Evolutionary conservation across 75 land plant genomes (phyloP), one percentile per base, ranked within the genome.

Genomic region (Cryptomeria japonica): DNA sequence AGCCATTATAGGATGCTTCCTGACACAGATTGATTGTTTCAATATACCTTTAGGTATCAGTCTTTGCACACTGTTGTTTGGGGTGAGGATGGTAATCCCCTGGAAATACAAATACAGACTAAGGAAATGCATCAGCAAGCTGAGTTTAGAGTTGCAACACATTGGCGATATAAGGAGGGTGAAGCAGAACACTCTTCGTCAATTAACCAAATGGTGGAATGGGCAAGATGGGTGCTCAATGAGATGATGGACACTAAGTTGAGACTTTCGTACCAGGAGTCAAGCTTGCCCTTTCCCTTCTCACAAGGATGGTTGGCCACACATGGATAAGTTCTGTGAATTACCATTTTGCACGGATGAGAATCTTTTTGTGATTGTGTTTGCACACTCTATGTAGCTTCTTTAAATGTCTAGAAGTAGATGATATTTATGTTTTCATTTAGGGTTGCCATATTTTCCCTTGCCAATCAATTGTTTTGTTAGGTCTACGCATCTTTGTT

Each of bases 91-190:
- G 93, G 90, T 88, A 89, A 89, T 39, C 99, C 98, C 3, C 64
- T 98, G 91, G 99, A 98, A 88, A 94, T 98, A 89, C 99, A 98
- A 83, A 97, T 98, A 19, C 88, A 98, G 49, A 98, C 99, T 4
- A 95, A 88, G 87, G 94, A 94, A 80, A 98, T 98, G 99, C 99
- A 98, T 90, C 89, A 90, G 41, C 98, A 98, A 70, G 99, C 99
- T 41, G 99, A 98, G 82, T 97, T 88, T 90, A 98, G 99, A 83
- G 90, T 96, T 88, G 99, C 99, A 51, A 97, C 99, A 77, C 99
- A 98, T 73, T 98, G 99, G 99, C 92, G 97, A 83, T 98, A 98
- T 88, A 98, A 98, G 90, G 99, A 98, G 76, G 95, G 96, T 64
- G 92, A 94, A 84, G 88, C 92, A 38, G 85, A 90, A 68, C 92